Conservation (phyloP, 257 asterid genomes). For the Solanum clarkiae region DNA sequence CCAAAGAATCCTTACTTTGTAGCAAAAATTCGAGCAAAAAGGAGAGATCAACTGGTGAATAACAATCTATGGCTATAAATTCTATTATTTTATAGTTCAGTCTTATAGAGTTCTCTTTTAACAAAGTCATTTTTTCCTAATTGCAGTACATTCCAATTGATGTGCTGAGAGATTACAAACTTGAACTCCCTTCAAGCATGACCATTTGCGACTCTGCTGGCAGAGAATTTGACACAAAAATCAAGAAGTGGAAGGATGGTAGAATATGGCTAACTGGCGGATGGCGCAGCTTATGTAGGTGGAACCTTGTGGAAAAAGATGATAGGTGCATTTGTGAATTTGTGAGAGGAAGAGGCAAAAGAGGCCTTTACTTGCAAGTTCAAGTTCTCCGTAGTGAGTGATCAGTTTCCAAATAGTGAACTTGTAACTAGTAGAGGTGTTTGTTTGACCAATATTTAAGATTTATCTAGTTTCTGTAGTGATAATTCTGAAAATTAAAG, state of each 20-base stretch:
- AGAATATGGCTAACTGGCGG: background rate
- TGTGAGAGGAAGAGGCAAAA: background rate
- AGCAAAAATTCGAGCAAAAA: background rate
- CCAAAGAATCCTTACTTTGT: slow-evolving; percentile 1
- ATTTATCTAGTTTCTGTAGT: background rate
- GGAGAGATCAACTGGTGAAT: background rate
- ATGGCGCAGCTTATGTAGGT: background rate
- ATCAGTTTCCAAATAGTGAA: background rate
- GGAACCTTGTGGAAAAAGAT: background rate
- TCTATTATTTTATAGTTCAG: background rate
- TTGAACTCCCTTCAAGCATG: background rate
- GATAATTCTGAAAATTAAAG: background rate
- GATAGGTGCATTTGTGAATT: slow-evolving; percentile 2
- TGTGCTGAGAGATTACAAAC: background rate
- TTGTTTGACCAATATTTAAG: background rate
- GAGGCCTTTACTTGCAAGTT: background rate
- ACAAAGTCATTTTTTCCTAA: background rate
- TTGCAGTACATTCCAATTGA: background rate
- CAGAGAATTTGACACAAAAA: background rate
- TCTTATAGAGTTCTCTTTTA: background rate
- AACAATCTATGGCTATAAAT: background rate
- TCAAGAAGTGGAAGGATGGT: background rate
- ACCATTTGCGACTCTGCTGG: background rate
- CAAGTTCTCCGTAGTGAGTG: background rate
- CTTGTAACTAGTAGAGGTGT: background rate